Evolutionary conservation across 2,329 filamentous ascomycete species (phyloP).

Genomic region (Spiromastix sp.): DNA sequence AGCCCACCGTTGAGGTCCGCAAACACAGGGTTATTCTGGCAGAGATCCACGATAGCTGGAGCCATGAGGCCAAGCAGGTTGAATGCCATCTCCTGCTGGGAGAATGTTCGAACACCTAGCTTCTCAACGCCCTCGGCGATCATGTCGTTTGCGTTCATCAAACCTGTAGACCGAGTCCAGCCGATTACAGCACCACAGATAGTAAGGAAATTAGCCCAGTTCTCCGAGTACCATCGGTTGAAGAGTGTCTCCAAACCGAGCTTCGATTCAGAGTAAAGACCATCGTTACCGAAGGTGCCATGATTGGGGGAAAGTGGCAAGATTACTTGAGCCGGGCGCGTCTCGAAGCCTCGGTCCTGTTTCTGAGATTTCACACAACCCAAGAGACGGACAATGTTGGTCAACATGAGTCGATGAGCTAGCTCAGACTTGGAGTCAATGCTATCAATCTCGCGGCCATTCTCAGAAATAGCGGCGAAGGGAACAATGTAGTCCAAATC

Average conservation of each 20-base stretch:
- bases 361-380: conserved; percentile 89
- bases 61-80: conserved; percentile 95
- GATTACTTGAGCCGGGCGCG: conserved; percentile 90
- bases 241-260: conserved; percentile 93
- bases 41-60: conserved; percentile 84
- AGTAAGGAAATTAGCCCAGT: conserved; percentile 93
- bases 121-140: conserved; percentile 95
- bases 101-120: conserved; percentile 95
- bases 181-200: conserved; percentile 98
- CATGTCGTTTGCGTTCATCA: conserved; percentile 97
- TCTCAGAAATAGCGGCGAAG: conserved; percentile 95
- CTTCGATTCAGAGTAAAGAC: conserved; percentile 97
- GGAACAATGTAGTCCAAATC: conserved; percentile 93
- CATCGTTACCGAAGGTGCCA: conserved; percentile 95
- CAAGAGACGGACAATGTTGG: conserved; percentile 84
- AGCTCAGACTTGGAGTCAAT: conserved; percentile 97
- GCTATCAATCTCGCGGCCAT: conserved; percentile 90
- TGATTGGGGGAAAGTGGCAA: conserved; percentile 95
- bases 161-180: conserved; percentile 95
- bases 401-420: conserved; percentile 97
- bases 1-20: conserved; percentile 95
- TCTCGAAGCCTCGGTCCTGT: conserved; percentile 77
- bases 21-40: conserved; percentile 90
- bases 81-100: conserved; percentile 99
- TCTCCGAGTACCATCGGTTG: conserved; percentile 97